Percentiles rank a stretch among this genome's conserved stretches.
Conservation (phyloP, 768 basidiomycete species). For the Russula sp. region DNA sequence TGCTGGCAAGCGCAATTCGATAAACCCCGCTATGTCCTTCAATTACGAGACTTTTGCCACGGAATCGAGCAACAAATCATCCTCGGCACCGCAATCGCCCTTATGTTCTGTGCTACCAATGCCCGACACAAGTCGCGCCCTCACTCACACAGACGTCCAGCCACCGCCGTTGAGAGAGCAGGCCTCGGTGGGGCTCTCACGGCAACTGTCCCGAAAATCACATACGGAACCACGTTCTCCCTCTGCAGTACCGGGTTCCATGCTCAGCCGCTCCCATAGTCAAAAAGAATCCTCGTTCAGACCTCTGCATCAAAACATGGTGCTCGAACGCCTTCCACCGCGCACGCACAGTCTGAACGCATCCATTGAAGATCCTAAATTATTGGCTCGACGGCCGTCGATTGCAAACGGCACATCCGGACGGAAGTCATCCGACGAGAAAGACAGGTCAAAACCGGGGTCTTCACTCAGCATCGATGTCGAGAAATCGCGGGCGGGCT, state of each 20-base stretch:
- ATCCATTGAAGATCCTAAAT: constrained; percentile 3
- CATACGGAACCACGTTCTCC: constrained; percentile 2
- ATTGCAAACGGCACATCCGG: constrained; percentile 20
- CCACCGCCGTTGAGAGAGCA: background rate
- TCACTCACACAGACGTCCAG: background rate
- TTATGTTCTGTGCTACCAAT: background rate
- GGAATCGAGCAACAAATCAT: constrained; percentile 8
- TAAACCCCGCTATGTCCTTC: constrained; percentile 46
- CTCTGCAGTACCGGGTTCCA: background rate
- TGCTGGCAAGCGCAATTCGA: constrained; percentile 46
- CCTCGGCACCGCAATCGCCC: constrained; percentile 14
- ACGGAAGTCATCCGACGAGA: constrained; percentile 28
- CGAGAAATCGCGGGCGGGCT: constrained; percentile 24
- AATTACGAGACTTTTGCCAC: constrained; percentile 22
- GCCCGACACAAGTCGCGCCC: background rate
- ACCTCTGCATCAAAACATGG: constrained; percentile 18
- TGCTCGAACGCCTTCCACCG: constrained; percentile 23
- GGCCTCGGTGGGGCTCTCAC: background rate
- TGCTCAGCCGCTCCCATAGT: constrained; percentile 3
- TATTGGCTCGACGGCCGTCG: background rate
- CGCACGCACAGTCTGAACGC: constrained; percentile 19
- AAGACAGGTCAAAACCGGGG: constrained; percentile 24
- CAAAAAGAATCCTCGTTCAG: constrained; percentile 8
- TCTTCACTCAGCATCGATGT: constrained; percentile 29
- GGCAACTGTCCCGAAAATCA: constrained; percentile 6